Conservation (phyloP, 371 early-diverging fungal species). For the Capniomyces stellatus region DNA sequence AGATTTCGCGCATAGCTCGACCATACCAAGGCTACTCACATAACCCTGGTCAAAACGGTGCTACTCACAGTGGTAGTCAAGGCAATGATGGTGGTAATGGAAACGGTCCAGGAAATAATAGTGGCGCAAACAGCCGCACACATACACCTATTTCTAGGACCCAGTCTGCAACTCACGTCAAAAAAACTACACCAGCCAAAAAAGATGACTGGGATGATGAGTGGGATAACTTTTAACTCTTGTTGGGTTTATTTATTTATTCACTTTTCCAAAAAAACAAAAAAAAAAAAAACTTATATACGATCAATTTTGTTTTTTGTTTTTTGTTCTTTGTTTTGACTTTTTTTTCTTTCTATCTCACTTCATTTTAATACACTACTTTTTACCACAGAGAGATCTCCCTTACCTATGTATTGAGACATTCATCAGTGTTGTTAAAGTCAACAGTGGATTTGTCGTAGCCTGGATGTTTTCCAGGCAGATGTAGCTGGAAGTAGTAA, state of each 20-base stretch:
- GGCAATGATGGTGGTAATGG: slow-evolving; percentile 4
- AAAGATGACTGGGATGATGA: slow-evolving; percentile 34
- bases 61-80: neutral
- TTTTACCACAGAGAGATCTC: too few relatives aligned
- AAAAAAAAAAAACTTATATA: neutral
- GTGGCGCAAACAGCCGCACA: slow-evolving; percentile 10
- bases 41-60: too few relatives aligned
- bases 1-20: neutral
- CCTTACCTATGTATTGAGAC: too few relatives aligned
- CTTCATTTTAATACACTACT: too few relatives aligned
- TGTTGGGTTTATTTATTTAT: neutral
- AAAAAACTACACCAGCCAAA: too few relatives aligned
- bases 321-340: neutral
- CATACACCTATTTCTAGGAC: slow-evolving; percentile 1
- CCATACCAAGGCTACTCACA: slow-evolving; percentile 6
- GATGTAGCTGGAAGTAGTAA: too few relatives aligned
- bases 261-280: neutral
- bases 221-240: slow-evolving; percentile 27
- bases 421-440: too few relatives aligned
- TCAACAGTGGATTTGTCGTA: too few relatives aligned
- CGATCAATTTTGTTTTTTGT: neutral
- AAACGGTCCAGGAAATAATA: slow-evolving; percentile 18
- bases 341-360: too few relatives aligned
- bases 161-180: too few relatives aligned
- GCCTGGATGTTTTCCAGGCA: too few relatives aligned